A percentile compares a stretch with the other conserved stretches of the same genome.
Evolutionary conservation across 106 monocot species (phyloP).

Genomic region (Cymbidium sinense): DNA sequence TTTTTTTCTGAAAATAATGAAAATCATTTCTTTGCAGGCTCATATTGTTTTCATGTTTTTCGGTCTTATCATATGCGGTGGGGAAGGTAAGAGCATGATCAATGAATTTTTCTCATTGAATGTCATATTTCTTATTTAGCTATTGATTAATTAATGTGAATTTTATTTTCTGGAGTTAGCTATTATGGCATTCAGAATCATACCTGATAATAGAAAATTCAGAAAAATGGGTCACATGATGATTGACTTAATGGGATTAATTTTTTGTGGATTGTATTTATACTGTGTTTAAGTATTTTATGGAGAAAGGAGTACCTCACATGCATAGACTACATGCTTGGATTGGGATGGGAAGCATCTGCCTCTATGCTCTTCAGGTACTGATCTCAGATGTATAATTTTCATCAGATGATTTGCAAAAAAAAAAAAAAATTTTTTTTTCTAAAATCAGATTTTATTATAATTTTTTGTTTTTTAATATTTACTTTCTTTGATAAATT

Average conservation of each 20-base stretch:
- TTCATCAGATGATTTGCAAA: no score
- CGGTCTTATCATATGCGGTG: neutral
- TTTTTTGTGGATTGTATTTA: constrained; percentile 4
- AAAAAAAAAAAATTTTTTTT: no score
- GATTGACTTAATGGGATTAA: constrained; percentile 3
- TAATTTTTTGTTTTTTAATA: no score
- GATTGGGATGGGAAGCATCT: constrained; percentile 7
- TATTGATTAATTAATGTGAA: no score
- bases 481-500: no score
- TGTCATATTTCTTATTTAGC: no score
- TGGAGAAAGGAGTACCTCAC: neutral
- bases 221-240: constrained; percentile 10
- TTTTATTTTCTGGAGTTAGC: neutral
- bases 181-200: constrained; percentile 14
- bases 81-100: neutral
- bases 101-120: no score
- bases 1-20: no score
- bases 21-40: neutral
- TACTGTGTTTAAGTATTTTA: constrained; percentile 4
- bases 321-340: constrained; percentile 14
- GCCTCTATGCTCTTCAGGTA: constrained; percentile 11
- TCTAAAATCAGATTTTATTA: no score
- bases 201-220: neutral
- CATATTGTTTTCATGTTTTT: neutral
- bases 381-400: neutral